Conservation (phyloP, 1,284 basidiomycete genomes). For the Cutaneotrichosporon mucoides region DNA sequence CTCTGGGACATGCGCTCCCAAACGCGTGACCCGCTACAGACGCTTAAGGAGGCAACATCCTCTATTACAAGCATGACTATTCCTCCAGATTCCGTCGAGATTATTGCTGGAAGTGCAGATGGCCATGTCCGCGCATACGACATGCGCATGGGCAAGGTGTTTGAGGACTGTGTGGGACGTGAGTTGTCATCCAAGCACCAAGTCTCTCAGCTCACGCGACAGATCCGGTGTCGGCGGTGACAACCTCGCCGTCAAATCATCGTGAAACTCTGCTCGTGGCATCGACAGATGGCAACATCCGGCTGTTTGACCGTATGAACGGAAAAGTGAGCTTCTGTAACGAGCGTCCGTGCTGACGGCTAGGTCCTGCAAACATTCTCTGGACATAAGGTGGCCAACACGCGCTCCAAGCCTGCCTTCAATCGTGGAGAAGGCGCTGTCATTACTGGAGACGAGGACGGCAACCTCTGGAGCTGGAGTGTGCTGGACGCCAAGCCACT, state of each 20-base stretch:
- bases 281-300: constrained; percentile 75
- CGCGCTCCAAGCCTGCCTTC: constrained; percentile 62
- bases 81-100: constrained; percentile 56
- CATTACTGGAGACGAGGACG: constrained; percentile 83
- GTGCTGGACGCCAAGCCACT: constrained; percentile 70
- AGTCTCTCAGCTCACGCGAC: not conserved
- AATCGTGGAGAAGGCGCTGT: constrained; percentile 76
- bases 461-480: constrained; percentile 86
- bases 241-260: constrained; percentile 56
- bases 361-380: constrained; percentile 72
- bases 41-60: constrained; percentile 83
- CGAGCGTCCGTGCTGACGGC: not conserved
- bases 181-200: constrained; percentile 39
- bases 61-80: constrained; percentile 75
- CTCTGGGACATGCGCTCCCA: constrained; percentile 85
- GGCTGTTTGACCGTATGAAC: constrained; percentile 77
- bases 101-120: constrained; percentile 82
- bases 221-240: constrained; percentile 77
- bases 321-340: constrained; percentile 55
- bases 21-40: constrained; percentile 78
- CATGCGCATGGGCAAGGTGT: constrained; percentile 81
- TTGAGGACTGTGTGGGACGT: constrained; percentile 86
- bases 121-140: constrained; percentile 90
- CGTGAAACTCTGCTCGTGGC: constrained; percentile 74
- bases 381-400: constrained; percentile 55